A percentile compares a stretch with the other conserved stretches of the same genome.
Evolutionary conservation across 352 stramenopile species (phyloP).

Genomic region (Phytophthora citrophthora): DNA sequence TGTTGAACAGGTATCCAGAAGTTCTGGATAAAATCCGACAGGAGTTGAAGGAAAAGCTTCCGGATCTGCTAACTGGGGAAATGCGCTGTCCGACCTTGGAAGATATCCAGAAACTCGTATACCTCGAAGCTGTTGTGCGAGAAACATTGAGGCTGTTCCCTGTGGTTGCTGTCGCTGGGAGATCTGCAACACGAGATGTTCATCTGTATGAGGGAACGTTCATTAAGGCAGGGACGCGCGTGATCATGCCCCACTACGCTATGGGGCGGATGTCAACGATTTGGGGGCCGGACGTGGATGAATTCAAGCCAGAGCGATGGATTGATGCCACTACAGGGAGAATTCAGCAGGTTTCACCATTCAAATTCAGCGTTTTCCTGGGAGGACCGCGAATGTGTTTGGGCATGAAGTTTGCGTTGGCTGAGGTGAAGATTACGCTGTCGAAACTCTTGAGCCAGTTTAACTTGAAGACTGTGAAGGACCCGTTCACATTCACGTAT

Average conservation of each 20-base stretch:
- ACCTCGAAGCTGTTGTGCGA: conserved; percentile 52
- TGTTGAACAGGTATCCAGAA: conserved; percentile 63
- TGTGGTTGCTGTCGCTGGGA: conserved; percentile 59
- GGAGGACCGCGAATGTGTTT: conserved; percentile 72
- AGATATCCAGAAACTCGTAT: conserved; percentile 52
- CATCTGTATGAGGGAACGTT: conserved; percentile 72
- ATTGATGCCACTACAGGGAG: conserved; percentile 52
- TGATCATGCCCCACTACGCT: conserved; percentile 69
- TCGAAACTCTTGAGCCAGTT: conserved; percentile 60
- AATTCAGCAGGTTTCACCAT: conserved; percentile 52
- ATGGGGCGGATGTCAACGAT: conserved; percentile 61
- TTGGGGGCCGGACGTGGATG: conserved; percentile 65
- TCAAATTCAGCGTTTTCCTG: conserved; percentile 74
- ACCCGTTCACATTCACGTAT: conserved; percentile 54
- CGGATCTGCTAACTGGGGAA: conserved; percentile 40
- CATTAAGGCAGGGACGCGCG: conserved; percentile 56
- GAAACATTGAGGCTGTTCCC: conserved; percentile 72
- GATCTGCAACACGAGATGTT: conserved; percentile 58
- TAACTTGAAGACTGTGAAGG: conserved; percentile 47
- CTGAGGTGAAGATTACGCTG: conserved; percentile 70
- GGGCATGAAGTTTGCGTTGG: conserved; percentile 67
- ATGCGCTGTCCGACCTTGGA: conserved; percentile 33
- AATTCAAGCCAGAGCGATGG: conserved; percentile 78
- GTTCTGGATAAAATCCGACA: conserved; percentile 48
- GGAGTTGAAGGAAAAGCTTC: conserved; percentile 51